Percentiles rank a stretch among this genome's conserved stretches.
Conservation (phyloP, 768 basidiomycete genomes). For the Boletus rubroflammeus region DNA sequence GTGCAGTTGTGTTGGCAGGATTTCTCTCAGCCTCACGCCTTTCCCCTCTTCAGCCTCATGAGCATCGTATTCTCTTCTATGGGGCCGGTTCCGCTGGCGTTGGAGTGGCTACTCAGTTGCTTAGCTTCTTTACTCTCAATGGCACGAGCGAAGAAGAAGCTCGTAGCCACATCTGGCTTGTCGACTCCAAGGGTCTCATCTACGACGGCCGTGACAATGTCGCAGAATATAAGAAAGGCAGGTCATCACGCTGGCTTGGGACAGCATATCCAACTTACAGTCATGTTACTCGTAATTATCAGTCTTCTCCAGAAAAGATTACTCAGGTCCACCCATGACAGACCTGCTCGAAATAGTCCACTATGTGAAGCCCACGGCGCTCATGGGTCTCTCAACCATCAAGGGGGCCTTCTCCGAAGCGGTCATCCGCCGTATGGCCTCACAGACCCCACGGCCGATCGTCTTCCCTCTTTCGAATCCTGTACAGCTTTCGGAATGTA, state of each 20-base stretch:
- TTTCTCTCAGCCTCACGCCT: conserved; percentile 85
- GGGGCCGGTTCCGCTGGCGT: conserved; percentile 92
- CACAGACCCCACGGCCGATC: conserved; percentile 78
- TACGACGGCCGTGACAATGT: conserved; percentile 68
- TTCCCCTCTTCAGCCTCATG: conserved; percentile 57
- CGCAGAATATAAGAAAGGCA: conserved; percentile 82
- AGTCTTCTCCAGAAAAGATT: conserved; percentile 84
- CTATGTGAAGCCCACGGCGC: conserved; percentile 82
- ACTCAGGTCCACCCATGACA: conserved; percentile 70
- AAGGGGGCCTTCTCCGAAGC: conserved; percentile 73
- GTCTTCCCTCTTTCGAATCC: conserved; percentile 94
- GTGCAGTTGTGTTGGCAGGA: conserved; percentile 87
- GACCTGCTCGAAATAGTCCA: conserved; percentile 74
- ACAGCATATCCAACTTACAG: neutral
- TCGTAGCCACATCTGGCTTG: conserved; percentile 70
- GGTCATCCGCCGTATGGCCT: conserved; percentile 73
- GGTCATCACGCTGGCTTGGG: conserved; percentile 16
- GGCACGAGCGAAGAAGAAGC: conserved; percentile 79
- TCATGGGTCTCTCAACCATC: conserved; percentile 87
- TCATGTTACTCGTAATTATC: neutral
- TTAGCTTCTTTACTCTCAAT: conserved; percentile 83
- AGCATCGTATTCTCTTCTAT: conserved; percentile 87
- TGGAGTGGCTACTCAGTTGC: conserved; percentile 84
- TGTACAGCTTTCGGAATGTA: conserved; percentile 74
- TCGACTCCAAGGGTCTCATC: conserved; percentile 85